These are phyloP conservation scores for Colletotrichum neosansevieriae DNA, from an alignment of 2,329 filamentous ascomycete species.

Conservation along the genomic window DNA sequence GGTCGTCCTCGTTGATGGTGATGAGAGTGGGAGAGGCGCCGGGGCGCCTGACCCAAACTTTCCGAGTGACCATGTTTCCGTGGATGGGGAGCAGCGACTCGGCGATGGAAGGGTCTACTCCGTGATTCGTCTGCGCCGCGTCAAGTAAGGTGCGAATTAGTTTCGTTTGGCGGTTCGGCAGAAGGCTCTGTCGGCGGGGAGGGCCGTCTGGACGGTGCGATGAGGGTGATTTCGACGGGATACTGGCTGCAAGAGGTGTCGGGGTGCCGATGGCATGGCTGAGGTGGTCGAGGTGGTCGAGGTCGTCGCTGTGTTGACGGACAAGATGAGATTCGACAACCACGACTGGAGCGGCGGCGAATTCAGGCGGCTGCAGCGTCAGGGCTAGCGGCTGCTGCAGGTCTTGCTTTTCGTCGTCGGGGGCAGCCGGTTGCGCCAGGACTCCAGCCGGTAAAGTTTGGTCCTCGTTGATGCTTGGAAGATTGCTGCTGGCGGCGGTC, in stretches of 20 bases:
- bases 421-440: conserved; percentile 1
- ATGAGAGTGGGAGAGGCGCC: conserved; percentile 89
- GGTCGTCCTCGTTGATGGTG: conserved; percentile 84
- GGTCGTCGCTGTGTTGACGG: conserved; percentile 8
- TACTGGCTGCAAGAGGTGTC: conserved; percentile 28
- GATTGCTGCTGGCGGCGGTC: conserved; percentile 24
- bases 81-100: conserved; percentile 54
- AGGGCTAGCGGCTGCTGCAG: background rate
- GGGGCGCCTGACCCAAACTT: conserved; percentile 95
- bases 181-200: conserved; percentile 57
- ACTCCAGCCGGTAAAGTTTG: conserved; percentile 22
- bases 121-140: conserved; percentile 52
- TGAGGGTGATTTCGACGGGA: conserved; percentile 38
- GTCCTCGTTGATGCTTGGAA: conserved; percentile 41
- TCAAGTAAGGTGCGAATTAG: conserved; percentile 67
- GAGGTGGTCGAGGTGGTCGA: conserved; percentile 35
- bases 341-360: conserved; percentile 13
- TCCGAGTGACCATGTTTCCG: conserved; percentile 73
- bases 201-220: conserved; percentile 44
- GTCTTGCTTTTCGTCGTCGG: conserved; percentile 17
- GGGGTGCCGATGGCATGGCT: conserved; percentile 39
- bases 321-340: conserved; percentile 18
- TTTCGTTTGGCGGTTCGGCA: conserved; percentile 58
- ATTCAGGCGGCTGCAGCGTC: conserved; percentile 4
- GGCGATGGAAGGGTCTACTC: conserved; percentile 54